phyloP scores from a whole-genome alignment of 2,329 filamentous ascomycete species.

The Penicillium concentricum region DNA sequence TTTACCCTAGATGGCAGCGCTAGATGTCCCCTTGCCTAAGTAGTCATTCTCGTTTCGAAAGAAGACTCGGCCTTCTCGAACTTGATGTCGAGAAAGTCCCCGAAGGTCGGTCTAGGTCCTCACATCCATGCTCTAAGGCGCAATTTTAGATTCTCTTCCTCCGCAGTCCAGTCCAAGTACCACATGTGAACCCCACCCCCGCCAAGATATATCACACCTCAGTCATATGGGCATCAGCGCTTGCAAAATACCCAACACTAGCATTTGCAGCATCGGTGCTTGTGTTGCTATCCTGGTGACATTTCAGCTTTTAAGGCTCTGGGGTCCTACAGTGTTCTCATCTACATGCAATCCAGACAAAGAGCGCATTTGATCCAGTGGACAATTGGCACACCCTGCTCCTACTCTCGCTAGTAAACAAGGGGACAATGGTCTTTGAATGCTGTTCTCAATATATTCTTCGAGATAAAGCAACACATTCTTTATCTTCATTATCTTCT shows the following conservation, averaged over 20 bases:
- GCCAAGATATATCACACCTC: neutral
- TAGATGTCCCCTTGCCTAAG: neutral
- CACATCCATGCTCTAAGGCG: neutral
- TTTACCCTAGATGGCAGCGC: neutral
- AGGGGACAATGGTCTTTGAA: neutral
- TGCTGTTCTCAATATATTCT: neutral
- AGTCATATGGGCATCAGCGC: neutral
- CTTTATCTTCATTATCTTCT: neutral
- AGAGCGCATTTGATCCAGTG: neutral
- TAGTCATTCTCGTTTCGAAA: neutral
- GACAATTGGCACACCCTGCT: neutral
- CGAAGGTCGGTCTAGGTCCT: slow-evolving; percentile 7
- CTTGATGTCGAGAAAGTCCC: neutral
- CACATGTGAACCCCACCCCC: slow-evolving; percentile 1
- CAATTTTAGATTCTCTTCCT: neutral
- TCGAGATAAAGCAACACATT: neutral
- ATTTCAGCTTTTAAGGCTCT: neutral
- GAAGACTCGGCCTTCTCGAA: neutral
- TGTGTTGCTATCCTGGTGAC: neutral
- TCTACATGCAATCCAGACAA: neutral
- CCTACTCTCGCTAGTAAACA: neutral
- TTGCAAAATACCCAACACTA: neutral
- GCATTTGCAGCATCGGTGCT: neutral
- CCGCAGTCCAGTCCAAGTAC: neutral
- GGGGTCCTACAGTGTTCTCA: too few species aligned